A percentile compares a stretch with the other conserved stretches of the same genome.
Evolutionary conservation across 2,329 filamentous ascomycete genomes (phyloP).

Genomic region (Calonectria honghensis): DNA sequence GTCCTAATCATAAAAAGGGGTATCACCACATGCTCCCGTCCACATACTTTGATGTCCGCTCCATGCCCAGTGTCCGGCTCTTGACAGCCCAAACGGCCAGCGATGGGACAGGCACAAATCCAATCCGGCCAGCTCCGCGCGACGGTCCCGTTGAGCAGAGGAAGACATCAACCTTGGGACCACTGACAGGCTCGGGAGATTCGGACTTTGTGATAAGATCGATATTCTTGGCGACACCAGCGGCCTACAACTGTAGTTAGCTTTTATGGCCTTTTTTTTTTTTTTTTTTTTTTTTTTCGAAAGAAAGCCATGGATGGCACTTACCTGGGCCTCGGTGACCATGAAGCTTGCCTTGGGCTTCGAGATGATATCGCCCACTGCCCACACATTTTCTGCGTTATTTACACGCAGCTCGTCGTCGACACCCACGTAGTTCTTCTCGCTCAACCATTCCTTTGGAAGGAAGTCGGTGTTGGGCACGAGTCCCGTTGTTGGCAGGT

Average conservation of each 20-base stretch:
- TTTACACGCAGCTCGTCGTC: slow-evolving; percentile 71
- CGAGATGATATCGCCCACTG: slow-evolving; percentile 72
- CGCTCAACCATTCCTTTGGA: slow-evolving; percentile 65
- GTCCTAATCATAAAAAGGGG: slow-evolving; percentile 39
- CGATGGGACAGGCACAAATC: slow-evolving; percentile 69
- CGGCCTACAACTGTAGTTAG: slow-evolving; percentile 60
- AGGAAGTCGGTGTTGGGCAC: slow-evolving; percentile 74
- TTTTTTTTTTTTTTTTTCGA: too few species aligned
- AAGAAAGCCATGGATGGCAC: slow-evolving; percentile 33
- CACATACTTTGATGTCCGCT: slow-evolving; percentile 67
- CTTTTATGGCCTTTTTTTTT: too few species aligned
- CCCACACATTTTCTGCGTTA: slow-evolving; percentile 69
- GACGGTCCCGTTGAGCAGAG: slow-evolving; percentile 69
- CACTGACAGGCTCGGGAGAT: slow-evolving; percentile 66
- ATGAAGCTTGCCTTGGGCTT: slow-evolving; percentile 74
- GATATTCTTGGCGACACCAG: slow-evolving; percentile 72
- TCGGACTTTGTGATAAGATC: slow-evolving; percentile 68
- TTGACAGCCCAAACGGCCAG: slow-evolving; percentile 71
- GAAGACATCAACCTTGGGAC: slow-evolving; percentile 69
- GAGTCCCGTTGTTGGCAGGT: slow-evolving; percentile 74
- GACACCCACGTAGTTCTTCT: slow-evolving; percentile 66
- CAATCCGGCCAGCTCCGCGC: slow-evolving; percentile 70
- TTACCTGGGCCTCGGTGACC: slow-evolving; percentile 74
- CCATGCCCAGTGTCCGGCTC: slow-evolving; percentile 69
- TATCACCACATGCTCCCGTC: slow-evolving; percentile 69